A percentile compares a stretch with the other conserved stretches of the same genome.
Conservation (phyloP, 1,139 yeast species). For the Kurtzmaniella quercitrusa region DNA sequence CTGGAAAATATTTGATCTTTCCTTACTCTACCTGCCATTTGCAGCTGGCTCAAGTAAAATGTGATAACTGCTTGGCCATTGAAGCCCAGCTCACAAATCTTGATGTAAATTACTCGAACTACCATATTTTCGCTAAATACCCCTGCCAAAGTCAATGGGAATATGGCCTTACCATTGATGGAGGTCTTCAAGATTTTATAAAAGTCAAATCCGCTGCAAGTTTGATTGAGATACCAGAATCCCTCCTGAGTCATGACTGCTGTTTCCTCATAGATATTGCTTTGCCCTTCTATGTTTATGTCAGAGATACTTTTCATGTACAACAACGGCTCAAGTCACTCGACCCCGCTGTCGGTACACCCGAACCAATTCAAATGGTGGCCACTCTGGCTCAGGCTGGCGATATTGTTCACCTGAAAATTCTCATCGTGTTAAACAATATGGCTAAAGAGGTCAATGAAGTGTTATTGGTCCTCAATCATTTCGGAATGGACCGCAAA, state of each 20-base stretch:
- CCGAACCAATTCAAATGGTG: background rate
- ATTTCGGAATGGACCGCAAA: conserved; percentile 25
- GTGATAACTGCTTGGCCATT: conserved; percentile 22
- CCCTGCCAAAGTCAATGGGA: conserved; percentile 23
- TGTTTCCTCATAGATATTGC: conserved; percentile 33
- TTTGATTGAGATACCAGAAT: conserved; percentile 26
- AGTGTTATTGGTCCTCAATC: conserved; percentile 29
- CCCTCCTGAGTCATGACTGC: conserved; percentile 35
- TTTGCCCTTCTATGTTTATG: conserved; percentile 31
- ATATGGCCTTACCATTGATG: conserved; percentile 37
- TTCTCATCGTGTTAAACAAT: conserved; percentile 29
- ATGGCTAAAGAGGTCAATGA: conserved; percentile 32
- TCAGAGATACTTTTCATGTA: conserved; percentile 13
- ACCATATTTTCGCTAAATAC: conserved; percentile 11
- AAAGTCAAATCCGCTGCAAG: conserved; percentile 24
- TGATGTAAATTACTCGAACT: conserved; percentile 8
- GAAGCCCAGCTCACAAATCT: conserved; percentile 1
- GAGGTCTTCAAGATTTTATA: conserved; percentile 39
- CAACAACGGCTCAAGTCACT: conserved; percentile 5
- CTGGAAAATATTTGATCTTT: conserved; percentile 27
- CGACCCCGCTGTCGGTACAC: background rate
- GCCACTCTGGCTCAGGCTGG: background rate
- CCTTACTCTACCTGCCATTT: conserved; percentile 35
- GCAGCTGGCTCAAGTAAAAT: conserved; percentile 16
- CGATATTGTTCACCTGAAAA: conserved; percentile 8